Conservation (phyloP, 1,139 yeast genomes). For the Magnusiomyces ingens region DNA sequence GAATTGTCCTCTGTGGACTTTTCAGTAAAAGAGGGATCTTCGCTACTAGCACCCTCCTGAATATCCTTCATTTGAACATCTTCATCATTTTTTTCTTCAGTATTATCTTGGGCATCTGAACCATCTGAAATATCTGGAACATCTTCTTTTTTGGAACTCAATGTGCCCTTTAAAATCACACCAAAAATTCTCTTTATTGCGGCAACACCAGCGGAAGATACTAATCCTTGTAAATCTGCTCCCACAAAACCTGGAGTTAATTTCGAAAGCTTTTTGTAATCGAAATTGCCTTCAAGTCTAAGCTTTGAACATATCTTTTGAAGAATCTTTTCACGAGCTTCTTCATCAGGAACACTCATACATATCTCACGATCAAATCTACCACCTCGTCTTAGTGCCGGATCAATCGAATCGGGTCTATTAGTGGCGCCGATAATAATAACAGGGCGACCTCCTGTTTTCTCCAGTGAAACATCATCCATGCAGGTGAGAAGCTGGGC, state of each 20-base stretch:
- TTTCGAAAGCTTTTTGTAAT: conserved; percentile 70
- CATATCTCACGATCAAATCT: conserved; percentile 94
- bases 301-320: conserved; percentile 61
- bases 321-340: conserved; percentile 69
- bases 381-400: conserved; percentile 94
- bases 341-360: conserved; percentile 85
- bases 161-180: background rate
- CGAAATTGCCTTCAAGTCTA: conserved; percentile 64
- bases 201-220: conserved; percentile 90
- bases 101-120: conserved; percentile 23
- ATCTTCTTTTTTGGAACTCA: background rate
- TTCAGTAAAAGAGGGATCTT: background rate
- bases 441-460: conserved; percentile 89
- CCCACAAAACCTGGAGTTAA: conserved; percentile 98
- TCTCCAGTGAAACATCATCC: conserved; percentile 84
- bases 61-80: conserved; percentile 13
- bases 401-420: conserved; percentile 92
- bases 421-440: conserved; percentile 96
- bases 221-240: conserved; percentile 90
- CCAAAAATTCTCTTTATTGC: conserved; percentile 85
- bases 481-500: conserved; percentile 91
- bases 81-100: conserved; percentile 15
- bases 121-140: conserved; percentile 28
- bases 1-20: conserved; percentile 22
- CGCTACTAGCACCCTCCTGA: background rate